Evolutionary conservation across 495 filamentous ascomycete genomes (phyloP), one percentile per base, ranked within the genome.

Genomic region (Friedmanniomyces endolithicus): DNA sequence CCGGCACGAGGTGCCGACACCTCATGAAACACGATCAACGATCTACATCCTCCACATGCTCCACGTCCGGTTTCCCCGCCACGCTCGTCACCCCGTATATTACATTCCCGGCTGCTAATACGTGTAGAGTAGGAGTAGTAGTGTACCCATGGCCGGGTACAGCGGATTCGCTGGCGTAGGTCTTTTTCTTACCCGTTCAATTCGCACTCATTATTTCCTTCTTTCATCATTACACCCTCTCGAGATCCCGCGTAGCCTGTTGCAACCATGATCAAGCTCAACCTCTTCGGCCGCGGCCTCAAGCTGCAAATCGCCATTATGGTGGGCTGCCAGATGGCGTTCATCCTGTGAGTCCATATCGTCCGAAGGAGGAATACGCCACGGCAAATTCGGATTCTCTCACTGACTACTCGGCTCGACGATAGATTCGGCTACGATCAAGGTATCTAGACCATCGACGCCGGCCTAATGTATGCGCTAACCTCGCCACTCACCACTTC

Each of bases 341-440:
- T 68, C 48, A 63, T 68, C 23, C 52, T 68, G n/a, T 66, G 24
- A 29, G 49, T 52, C 14, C n/a, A n/a, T 33, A 4, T 64, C 43
- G 52, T 43, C 45, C 53, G 16, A 23, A 7, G 14, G 31, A 41
- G n/a, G n/a, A 31, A 31, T 9, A 31, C 27, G 9, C 9, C 27
- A 31, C n/a, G 9, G 27, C 27, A 9, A 31, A 9, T 31, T 31
- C 9, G 27, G 9, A 31, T 9, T 31, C n/a, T 31, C 27, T 3
- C 27, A 31, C 27, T 31, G 27, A 31, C 27, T 9, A 9, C 27
- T 9, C 9, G 27, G 27, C 27, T 31, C 9, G 4, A 31, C 27
- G 9, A 3, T 17, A 45, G 37, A 11, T 71, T 62, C 46, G 70
- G 75, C 20, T 80, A 78, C 53, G 77, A 80, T 47, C 77, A 80